Evolutionary conservation across 176 grass and related monocot species (phyloP).

Genomic region (Secale cereale): DNA sequence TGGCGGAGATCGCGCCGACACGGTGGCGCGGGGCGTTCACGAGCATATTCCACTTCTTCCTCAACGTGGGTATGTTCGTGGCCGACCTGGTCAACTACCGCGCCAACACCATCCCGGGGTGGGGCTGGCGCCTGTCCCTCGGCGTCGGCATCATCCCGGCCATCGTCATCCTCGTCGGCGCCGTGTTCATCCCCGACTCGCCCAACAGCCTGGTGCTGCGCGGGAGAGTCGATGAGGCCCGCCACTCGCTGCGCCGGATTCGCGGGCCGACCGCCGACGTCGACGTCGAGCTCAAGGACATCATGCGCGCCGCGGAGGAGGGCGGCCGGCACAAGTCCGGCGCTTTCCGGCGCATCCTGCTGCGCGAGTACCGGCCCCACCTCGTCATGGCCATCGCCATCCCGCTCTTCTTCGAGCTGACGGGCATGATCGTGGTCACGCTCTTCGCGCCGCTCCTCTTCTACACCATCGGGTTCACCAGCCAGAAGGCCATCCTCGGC

Average conservation of each 20-base stretch:
- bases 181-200: slow-evolving; percentile 35
- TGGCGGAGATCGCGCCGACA: slow-evolving; percentile 51
- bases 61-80: slow-evolving; percentile 31
- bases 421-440: slow-evolving; percentile 46
- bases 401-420: slow-evolving; percentile 61
- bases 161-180: slow-evolving; percentile 13
- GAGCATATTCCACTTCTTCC: slow-evolving; percentile 43
- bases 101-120: slow-evolving; percentile 15
- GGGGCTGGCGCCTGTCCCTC: slow-evolving; percentile 55
- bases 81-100: slow-evolving; percentile 54
- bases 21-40: slow-evolving; percentile 50
- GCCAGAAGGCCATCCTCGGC: slow-evolving; percentile 39
- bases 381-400: slow-evolving; percentile 37
- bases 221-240: slow-evolving; percentile 14
- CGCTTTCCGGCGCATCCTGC: slow-evolving; percentile 28
- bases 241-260: slow-evolving; percentile 31
- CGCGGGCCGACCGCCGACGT: slow-evolving; percentile 17
- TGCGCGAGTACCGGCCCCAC: slow-evolving; percentile 29
- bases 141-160: slow-evolving; percentile 37
- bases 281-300: slow-evolving; percentile 36
- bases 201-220: slow-evolving; percentile 52
- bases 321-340: slow-evolving; percentile 13
- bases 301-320: slow-evolving; percentile 28
- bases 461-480: slow-evolving; percentile 58
- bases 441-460: slow-evolving; percentile 55